phyloP scores from a whole-genome alignment of 73 alveolate genomes.

The Paramecium bursaria region DNA sequence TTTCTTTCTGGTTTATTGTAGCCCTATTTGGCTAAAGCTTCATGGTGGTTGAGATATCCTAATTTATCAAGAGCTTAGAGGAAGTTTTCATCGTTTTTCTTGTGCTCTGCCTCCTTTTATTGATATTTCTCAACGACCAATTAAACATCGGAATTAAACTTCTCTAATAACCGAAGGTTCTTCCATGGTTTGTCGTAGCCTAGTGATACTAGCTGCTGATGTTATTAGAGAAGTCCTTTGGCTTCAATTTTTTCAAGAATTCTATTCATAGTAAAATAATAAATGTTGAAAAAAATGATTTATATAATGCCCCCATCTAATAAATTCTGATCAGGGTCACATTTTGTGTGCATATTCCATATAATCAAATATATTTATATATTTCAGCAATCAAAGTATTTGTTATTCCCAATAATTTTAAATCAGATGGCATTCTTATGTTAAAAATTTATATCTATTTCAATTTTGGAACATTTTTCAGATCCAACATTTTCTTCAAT shows the following conservation, averaged over 20 bases:
- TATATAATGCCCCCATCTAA: not conserved
- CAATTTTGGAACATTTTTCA: not conserved
- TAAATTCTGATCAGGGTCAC: constrained; percentile 48
- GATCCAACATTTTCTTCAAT: not conserved
- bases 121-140: too few relatives aligned
- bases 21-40: too few relatives aligned
- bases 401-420: not conserved
- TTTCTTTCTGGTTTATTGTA: too few relatives aligned
- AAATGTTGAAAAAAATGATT: too few relatives aligned
- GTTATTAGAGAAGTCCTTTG: constrained; percentile 24
- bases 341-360: not conserved
- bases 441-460: not conserved
- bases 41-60: too few relatives aligned
- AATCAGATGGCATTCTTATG: not conserved
- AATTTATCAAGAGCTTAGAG: too few relatives aligned
- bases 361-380: not conserved
- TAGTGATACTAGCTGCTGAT: constrained; percentile 45
- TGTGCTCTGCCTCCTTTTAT: too few relatives aligned
- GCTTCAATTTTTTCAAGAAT: constrained; percentile 37
- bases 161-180: not conserved
- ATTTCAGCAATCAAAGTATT: too few relatives aligned
- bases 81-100: too few relatives aligned
- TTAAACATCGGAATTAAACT: too few relatives aligned
- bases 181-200: constrained; percentile 45
- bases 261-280: too few relatives aligned